These are phyloP conservation scores for Chlorella sp. DNA, from an alignment of 139 green algal genomes.

Conservation along the genomic window DNA sequence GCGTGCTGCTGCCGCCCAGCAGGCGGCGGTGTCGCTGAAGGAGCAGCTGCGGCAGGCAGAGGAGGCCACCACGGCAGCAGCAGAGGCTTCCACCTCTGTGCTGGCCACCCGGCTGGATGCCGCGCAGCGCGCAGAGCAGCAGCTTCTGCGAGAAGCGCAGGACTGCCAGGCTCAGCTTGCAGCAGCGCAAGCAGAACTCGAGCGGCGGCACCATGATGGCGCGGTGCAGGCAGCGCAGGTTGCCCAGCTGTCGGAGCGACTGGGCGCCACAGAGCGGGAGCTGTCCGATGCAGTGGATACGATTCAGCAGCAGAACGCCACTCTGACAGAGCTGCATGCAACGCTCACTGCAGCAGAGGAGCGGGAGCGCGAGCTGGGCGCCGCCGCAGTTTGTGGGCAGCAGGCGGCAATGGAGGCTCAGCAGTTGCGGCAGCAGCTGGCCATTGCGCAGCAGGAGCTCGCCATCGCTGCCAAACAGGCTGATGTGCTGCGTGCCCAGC, in stretches of 20 bases:
- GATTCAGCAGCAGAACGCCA: constrained; percentile 17
- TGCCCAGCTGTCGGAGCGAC: constrained; percentile 1
- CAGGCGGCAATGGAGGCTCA: not conserved
- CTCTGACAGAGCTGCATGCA: constrained; percentile 10
- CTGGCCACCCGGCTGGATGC: constrained; percentile 4
- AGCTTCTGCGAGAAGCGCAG: constrained; percentile 13
- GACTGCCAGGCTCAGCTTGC: constrained; percentile 4
- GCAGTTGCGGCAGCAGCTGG: constrained; percentile 13
- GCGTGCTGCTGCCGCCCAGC: not conserved
- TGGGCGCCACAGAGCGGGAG: constrained; percentile 7
- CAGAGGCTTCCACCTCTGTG: not conserved
- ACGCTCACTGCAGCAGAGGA: constrained; percentile 14
- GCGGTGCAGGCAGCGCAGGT: not conserved
- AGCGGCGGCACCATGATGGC: not conserved
- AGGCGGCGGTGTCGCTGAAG: not conserved
- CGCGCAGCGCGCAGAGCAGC: constrained; percentile 11
- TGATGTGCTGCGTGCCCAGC: constrained; percentile 8
- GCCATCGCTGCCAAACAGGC: constrained; percentile 11
- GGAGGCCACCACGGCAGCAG: not conserved
- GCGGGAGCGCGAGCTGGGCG: not conserved
- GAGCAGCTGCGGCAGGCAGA: constrained; percentile 3
- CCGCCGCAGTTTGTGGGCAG: too few species aligned
- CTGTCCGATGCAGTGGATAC: constrained; percentile 9
- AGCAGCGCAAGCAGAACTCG: not conserved
- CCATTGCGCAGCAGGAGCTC: not conserved